Conservation (phyloP, 306 rosid genomes). For the Crataegus laevigata region DNA sequence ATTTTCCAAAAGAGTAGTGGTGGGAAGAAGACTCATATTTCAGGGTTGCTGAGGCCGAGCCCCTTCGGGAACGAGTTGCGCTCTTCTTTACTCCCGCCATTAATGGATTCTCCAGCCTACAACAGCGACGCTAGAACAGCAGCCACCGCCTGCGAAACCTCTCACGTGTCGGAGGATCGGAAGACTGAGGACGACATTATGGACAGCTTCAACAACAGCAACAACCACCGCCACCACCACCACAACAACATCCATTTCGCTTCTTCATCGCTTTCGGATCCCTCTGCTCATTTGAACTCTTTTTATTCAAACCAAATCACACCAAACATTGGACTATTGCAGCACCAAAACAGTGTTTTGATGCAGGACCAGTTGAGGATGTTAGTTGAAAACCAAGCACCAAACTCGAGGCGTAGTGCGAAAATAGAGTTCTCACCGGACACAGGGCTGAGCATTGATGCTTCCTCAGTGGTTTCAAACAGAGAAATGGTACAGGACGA, state of each 20-base stretch:
- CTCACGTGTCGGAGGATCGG: conserved; percentile 46
- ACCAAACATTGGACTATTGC: conserved; percentile 20
- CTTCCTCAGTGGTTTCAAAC: conserved; percentile 20
- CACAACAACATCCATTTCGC: conserved; percentile 5
- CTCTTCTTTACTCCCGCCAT: conserved; percentile 39
- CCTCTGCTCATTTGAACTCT: not conserved
- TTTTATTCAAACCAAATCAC: conserved; percentile 2
- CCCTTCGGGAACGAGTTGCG: conserved; percentile 18
- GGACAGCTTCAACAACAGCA: conserved; percentile 6
- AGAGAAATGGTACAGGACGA: conserved; percentile 35
- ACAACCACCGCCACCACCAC: not conserved
- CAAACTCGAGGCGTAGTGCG: conserved; percentile 4
- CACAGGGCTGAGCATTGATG: conserved; percentile 31
- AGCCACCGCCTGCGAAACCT: conserved; percentile 18
- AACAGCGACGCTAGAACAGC: conserved; percentile 30
- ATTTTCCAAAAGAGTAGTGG: conserved; percentile 39
- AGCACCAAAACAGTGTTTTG: conserved; percentile 9
- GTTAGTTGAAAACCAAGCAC: conserved; percentile 33
- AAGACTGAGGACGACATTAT: conserved; percentile 18
- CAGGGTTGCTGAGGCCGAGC: conserved; percentile 31
- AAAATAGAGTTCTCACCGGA: conserved; percentile 24
- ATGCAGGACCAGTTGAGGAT: conserved; percentile 36
- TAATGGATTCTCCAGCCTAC: conserved; percentile 55
- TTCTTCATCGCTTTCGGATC: conserved; percentile 12
- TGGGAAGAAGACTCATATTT: conserved; percentile 38